Evolutionary conservation across 805 yeast genomes (phyloP).

Genomic region (Cyberlindnera americana): DNA sequence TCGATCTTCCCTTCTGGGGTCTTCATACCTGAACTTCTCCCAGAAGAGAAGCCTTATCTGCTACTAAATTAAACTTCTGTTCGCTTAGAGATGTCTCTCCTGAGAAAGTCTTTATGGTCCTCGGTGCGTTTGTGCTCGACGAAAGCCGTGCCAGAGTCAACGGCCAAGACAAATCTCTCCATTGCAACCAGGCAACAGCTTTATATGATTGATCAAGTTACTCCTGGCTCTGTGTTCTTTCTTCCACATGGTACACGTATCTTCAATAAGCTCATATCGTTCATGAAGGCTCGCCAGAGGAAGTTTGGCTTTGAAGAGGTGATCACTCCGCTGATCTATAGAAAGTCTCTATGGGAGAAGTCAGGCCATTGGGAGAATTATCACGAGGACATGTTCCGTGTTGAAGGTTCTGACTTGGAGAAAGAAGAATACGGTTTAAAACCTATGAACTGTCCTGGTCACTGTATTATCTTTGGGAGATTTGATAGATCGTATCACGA

Average conservation of each 20-base stretch:
- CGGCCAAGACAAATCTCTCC: constrained; percentile 23
- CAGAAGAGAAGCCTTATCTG: no score
- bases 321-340: constrained; percentile 85
- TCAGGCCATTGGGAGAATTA: constrained; percentile 97
- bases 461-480: constrained; percentile 75
- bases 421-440: constrained; percentile 71
- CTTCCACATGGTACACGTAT: constrained; percentile 89
- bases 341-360: constrained; percentile 77
- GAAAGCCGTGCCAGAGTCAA: constrained; percentile 10
- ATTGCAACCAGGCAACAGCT: constrained; percentile 55
- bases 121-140: constrained; percentile 8
- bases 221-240: constrained; percentile 93
- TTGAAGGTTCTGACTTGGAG: constrained; percentile 49
- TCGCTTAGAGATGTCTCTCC: neutral
- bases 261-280: constrained; percentile 71
- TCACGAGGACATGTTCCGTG: constrained; percentile 90
- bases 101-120: constrained; percentile 1
- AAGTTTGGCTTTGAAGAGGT: constrained; percentile 88
- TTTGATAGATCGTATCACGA: constrained; percentile 82
- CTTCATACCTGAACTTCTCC: no score
- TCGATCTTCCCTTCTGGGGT: no score
- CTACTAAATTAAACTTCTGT: no score
- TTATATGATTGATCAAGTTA: constrained; percentile 70
- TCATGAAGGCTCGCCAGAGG: constrained; percentile 82
- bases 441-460: constrained; percentile 97